These are phyloP conservation scores for Smittium culicis DNA, from an alignment of 371 early-diverging fungal genomes.

Conservation along the genomic window DNA sequence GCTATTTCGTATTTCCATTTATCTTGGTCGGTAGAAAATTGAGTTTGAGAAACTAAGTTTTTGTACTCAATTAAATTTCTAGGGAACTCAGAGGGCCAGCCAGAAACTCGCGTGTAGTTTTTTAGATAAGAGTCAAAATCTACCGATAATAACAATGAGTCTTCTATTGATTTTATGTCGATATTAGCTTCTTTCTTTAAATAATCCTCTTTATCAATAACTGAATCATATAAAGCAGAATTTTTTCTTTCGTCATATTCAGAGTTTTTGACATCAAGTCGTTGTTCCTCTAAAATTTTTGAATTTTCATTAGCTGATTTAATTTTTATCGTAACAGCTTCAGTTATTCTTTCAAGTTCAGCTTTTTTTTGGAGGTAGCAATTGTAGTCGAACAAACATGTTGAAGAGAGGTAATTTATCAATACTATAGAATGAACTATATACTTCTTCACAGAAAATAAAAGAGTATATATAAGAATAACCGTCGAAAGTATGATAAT, in stretches of 20 bases:
- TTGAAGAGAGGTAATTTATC: neutral
- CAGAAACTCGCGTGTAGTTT: conserved; percentile 14
- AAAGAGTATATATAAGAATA: neutral
- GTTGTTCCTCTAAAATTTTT: neutral
- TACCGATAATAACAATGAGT: neutral
- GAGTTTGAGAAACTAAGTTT: conserved; percentile 5
- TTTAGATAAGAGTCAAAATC: neutral
- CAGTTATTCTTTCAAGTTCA: neutral
- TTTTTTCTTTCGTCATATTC: neutral
- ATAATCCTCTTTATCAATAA: neutral
- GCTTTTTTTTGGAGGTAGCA: neutral
- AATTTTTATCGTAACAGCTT: neutral
- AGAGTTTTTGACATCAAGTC: too few species aligned
- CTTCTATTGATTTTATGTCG: neutral
- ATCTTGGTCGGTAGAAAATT: conserved; percentile 12
- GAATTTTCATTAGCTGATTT: neutral
- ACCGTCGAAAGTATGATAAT: neutral
- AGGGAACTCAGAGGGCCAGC: conserved; percentile 28
- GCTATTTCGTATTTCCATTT: conserved; percentile 26
- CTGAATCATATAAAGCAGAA: neutral
- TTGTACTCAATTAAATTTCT: conserved; percentile 19
- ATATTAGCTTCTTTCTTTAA: too few species aligned
- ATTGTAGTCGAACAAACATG: neutral
- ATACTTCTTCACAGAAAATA: neutral
- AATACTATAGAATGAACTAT: neutral